Conservation (phyloP, 306 rosid species). For the Corylus avellana region DNA sequence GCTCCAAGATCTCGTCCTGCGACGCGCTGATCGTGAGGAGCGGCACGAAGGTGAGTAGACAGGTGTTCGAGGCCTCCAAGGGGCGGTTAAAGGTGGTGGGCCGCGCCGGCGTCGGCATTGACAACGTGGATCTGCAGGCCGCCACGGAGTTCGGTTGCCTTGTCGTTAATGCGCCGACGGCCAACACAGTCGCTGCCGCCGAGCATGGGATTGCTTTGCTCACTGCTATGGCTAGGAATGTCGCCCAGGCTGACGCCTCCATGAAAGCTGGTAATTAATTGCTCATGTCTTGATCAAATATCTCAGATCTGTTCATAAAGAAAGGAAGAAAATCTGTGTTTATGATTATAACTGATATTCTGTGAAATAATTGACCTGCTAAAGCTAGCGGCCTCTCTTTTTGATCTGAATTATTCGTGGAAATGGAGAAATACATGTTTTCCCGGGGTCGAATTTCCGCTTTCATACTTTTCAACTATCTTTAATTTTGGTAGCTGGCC, state of each 20-base stretch:
- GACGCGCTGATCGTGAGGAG: conserved; percentile 88
- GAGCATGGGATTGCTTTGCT: conserved; percentile 90
- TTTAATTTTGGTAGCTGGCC: conserved; percentile 1
- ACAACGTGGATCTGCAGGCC: conserved; percentile 91
- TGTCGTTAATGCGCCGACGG: conserved; percentile 86
- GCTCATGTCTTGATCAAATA: not conserved
- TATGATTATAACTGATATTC: not conserved
- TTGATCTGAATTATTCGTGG: not conserved
- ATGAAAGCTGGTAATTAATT: conserved; percentile 66
- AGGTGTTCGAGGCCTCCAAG: conserved; percentile 66
- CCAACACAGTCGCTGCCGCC: conserved; percentile 87
- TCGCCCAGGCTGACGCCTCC: conserved; percentile 88
- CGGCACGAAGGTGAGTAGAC: conserved; percentile 71
- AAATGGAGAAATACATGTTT: not conserved
- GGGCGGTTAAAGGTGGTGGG: conserved; percentile 90
- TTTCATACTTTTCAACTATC: not conserved
- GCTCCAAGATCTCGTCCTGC: conserved; percentile 63
- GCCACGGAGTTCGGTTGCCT: conserved; percentile 90
- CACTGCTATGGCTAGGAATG: conserved; percentile 82
- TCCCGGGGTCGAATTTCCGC: conserved; percentile 9
- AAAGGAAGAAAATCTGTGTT: not conserved
- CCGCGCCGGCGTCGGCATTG: conserved; percentile 93
- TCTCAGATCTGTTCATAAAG: not conserved
- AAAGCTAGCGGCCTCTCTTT: not conserved
- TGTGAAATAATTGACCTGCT: not conserved